Evolutionary conservation across 2,329 filamentous ascomycete genomes (phyloP), one percentile per base, ranked within the genome.

Genomic region (Nemania bipapillata): DNA sequence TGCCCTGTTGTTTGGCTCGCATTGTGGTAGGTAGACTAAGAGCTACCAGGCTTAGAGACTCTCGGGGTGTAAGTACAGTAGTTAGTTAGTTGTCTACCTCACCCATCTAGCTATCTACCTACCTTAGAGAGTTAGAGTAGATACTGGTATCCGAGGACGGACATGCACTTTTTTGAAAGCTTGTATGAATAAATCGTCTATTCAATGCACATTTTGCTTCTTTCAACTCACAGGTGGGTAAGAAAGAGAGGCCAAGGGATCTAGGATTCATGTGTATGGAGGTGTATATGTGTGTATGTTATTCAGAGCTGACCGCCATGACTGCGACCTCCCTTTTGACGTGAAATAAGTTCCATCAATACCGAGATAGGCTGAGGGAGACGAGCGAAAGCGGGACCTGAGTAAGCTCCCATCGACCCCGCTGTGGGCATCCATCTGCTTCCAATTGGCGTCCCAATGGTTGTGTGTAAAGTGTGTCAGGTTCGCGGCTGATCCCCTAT

Each of bases 341-440:
- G 42, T 32, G 15, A 50, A n/a, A 61, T 35, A 26, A 61, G 49
- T 60, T 24, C 22, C 28, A 24, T 24, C 24, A 30, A 50, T 22
- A 32, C 37, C 20, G 35, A 42, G 52, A 26, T 52, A 57, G 53
- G 53, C 35, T 28, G 50, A 30, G 26, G 35, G 37, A 26, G 17
- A 58, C 42, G 55, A 22, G 30, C 61, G 56, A 66, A 61, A 67
- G 68, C 64, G 68, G 68, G 65, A 62, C 68, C 68, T 68, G 68
- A 70, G 68, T 70, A 70, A 70, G 68, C 68, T 65, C 59, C 55
- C n/a, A n/a, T 53, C 17, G 22, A 68, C 68, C 68, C 68, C 68
- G 68, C 68, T 65, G 65, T 65, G 65, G 65, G 54, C 45, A 68
- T 60, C 20, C 47, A 26, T 64, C 42, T 22, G 28, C 37, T 63